Conservation (phyloP, 2,329 filamentous ascomycete species). For the Berkeleyomyces rouxiae region DNA sequence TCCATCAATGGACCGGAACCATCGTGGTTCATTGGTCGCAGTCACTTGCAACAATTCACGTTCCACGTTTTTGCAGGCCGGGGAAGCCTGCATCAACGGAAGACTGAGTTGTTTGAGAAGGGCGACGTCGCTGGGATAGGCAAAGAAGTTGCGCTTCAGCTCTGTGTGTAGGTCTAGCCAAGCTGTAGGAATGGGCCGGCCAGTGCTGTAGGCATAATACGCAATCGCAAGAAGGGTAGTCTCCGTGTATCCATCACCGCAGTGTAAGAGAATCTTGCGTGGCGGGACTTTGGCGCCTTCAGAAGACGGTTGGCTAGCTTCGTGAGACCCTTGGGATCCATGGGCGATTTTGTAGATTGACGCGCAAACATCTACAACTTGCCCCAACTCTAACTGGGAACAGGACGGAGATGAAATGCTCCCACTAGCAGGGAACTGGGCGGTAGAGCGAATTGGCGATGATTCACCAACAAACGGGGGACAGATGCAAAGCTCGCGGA, state of each 20-base stretch:
- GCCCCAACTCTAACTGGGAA: constrained; percentile 68
- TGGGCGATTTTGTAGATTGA: constrained; percentile 81
- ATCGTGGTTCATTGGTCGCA: constrained; percentile 49
- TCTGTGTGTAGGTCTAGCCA: constrained; percentile 74
- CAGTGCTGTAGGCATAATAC: constrained; percentile 86
- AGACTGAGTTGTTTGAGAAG: constrained; percentile 62
- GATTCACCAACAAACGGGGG: neutral
- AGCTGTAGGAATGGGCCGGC: constrained; percentile 61
- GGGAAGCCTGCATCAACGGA: constrained; percentile 57
- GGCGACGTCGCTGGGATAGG: constrained; percentile 78
- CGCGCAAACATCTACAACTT: constrained; percentile 68
- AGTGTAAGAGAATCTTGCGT: constrained; percentile 73
- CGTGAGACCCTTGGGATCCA: constrained; percentile 26
- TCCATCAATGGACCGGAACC: constrained; percentile 73
- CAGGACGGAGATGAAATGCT: constrained; percentile 74
- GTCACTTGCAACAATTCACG: constrained; percentile 13
- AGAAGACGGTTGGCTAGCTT: constrained; percentile 16
- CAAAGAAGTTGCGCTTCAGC: constrained; percentile 84
- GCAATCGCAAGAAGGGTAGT: constrained; percentile 76
- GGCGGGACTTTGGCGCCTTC: constrained; percentile 21
- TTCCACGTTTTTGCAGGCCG: constrained; percentile 24
- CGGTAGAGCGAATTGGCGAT: constrained; percentile 14
- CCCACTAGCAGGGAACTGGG: constrained; percentile 90
- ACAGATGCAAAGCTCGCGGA: constrained; percentile 26
- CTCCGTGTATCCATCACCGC: constrained; percentile 91